Percentiles rank a stretch among this genome's conserved stretches.
Conservation (phyloP, 805 yeast species). For the Ogataea dorogensis region DNA sequence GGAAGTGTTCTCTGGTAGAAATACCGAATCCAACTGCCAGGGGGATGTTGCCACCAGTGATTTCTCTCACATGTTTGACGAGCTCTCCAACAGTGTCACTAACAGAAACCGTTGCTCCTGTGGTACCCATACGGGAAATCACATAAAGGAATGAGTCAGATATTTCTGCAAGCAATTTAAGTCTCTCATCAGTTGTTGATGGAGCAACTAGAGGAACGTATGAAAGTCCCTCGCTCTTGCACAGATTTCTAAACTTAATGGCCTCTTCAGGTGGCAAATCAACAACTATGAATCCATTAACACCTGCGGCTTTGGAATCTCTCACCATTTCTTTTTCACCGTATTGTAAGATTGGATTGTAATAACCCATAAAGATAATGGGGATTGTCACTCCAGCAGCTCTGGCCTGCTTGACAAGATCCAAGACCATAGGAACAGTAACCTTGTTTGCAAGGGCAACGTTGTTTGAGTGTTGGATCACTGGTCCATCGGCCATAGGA, state of each 20-base stretch:
- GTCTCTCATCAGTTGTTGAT: slow-evolving; percentile 88
- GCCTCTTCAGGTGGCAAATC: slow-evolving; percentile 99
- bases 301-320: slow-evolving; percentile 86
- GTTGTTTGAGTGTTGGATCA: slow-evolving; percentile 86
- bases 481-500: slow-evolving; percentile 98
- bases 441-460: slow-evolving; percentile 83
- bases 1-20: slow-evolving; percentile 86
- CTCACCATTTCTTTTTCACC: slow-evolving; percentile 83
- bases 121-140: slow-evolving; percentile 96
- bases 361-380: slow-evolving; percentile 93
- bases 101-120: slow-evolving; percentile 79
- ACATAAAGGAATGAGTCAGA: slow-evolving; percentile 97
- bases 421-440: slow-evolving; percentile 66
- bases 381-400: slow-evolving; percentile 83
- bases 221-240: slow-evolving; percentile 66
- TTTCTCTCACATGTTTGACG: slow-evolving; percentile 70
- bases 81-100: slow-evolving; percentile 62
- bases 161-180: slow-evolving; percentile 71
- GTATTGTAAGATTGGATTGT: slow-evolving; percentile 85
- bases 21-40: slow-evolving; percentile 98
- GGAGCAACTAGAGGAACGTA: slow-evolving; percentile 97
- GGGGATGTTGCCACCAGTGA: slow-evolving; percentile 72
- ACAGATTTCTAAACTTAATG: slow-evolving; percentile 71
- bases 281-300: slow-evolving; percentile 90
- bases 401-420: slow-evolving; percentile 74